A percentile compares a stretch with the other conserved stretches of the same genome.
Conservation (phyloP, 441 rosid genomes). For the Viola pubescens region DNA sequence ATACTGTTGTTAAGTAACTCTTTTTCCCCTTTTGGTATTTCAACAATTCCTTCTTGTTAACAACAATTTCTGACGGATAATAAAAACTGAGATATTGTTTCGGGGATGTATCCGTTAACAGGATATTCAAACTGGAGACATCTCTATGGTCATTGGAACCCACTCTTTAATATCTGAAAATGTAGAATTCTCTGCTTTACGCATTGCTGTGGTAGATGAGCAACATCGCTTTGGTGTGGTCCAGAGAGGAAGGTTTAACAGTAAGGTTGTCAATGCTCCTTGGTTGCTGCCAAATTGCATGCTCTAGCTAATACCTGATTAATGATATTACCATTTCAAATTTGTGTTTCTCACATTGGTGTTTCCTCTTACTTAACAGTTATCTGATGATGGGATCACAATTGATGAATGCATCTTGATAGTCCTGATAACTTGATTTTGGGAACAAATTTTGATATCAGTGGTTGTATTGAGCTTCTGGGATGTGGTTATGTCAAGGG, state of each 20-base stretch:
- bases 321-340: too few species aligned
- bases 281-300: not conserved
- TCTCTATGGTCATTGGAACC: constrained; percentile 87
- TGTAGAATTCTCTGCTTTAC: constrained; percentile 70
- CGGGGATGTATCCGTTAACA: constrained; percentile 29
- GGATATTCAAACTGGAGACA: constrained; percentile 80
- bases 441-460: too few species aligned
- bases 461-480: too few species aligned
- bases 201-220: constrained; percentile 94
- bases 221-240: constrained; percentile 97
- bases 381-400: too few species aligned
- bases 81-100: constrained; percentile 15
- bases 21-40: too few species aligned
- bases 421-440: too few species aligned
- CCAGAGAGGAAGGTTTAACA: constrained; percentile 93
- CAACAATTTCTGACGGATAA: not conserved
- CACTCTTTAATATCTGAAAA: constrained; percentile 85
- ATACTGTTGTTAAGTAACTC: constrained; percentile 19
- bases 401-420: too few species aligned
- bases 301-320: too few species aligned
- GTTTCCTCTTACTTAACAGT: too few species aligned
- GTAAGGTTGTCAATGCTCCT: constrained; percentile 57
- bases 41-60: too few species aligned
- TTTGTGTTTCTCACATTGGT: too few species aligned
- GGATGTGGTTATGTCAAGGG: too few species aligned